Conservation (phyloP, 345 rosid species). For the Gossypium turneri region DNA sequence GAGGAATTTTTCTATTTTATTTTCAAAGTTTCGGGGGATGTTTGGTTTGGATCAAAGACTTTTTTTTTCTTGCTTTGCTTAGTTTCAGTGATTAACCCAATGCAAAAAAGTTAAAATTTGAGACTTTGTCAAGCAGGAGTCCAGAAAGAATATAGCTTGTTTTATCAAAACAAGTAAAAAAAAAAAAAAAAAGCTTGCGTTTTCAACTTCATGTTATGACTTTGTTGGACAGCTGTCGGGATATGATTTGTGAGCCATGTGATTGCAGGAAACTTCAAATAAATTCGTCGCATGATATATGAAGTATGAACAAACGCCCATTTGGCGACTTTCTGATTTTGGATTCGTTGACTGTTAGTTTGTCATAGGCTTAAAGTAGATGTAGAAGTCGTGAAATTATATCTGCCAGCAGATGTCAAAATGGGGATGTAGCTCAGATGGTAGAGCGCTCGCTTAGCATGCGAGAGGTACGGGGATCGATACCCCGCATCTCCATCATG, state of each 20-base stretch:
- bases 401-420: no score
- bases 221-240: background rate
- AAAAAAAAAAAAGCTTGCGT: background rate
- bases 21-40: background rate
- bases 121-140: constrained; percentile 8
- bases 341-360: background rate
- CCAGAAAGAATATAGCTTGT: constrained; percentile 17
- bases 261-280: background rate
- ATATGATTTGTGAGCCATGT: background rate
- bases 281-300: background rate
- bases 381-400: no score
- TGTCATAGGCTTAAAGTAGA: no score
- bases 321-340: background rate
- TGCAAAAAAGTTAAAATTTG: background rate
- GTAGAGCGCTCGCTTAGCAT: constrained; percentile 91
- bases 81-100: constrained; percentile 23
- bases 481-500: background rate
- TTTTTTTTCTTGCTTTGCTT: background rate
- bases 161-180: background rate
- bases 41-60: background rate
- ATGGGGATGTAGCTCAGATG: constrained; percentile 53
- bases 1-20: background rate
- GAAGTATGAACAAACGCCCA: background rate
- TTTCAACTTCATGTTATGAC: no score
- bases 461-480: constrained; percentile 28